phyloP scores from a whole-genome alignment of 441 rosid species.

The Aleurites moluccanus region DNA sequence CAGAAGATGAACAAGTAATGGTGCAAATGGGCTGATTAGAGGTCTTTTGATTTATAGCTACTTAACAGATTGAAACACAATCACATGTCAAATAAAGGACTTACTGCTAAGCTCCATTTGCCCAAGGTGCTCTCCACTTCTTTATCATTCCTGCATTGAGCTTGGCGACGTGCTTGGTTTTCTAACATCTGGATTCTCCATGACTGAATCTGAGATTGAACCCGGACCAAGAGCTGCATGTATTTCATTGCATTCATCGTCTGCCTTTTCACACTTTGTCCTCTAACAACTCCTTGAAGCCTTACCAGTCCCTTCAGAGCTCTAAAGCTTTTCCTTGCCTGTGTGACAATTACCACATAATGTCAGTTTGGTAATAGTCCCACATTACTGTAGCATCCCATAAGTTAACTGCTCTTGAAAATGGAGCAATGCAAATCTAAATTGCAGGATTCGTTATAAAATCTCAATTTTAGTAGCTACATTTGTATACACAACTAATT shows the following conservation, averaged over 20 bases:
- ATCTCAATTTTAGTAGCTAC: not conserved
- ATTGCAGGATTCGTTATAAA: slow-evolving; percentile 4
- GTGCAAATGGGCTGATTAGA: not conserved
- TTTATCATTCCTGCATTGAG: slow-evolving; percentile 50
- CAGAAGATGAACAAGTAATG: not conserved
- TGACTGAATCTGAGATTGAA: slow-evolving; percentile 92
- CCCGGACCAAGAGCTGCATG: slow-evolving; percentile 88
- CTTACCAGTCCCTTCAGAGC: slow-evolving; percentile 90
- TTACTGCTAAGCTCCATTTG: slow-evolving; percentile 56
- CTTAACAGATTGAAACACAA: not conserved
- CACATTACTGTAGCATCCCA: not conserved
- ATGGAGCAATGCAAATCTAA: not conserved
- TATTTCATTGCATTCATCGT: slow-evolving; percentile 78
- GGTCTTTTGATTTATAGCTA: not conserved
- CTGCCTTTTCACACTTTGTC: slow-evolving; percentile 85
- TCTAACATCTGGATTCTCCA: slow-evolving; percentile 88
- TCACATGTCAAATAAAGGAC: slow-evolving; percentile 21
- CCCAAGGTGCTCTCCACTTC: slow-evolving; percentile 52
- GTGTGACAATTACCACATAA: slow-evolving; percentile 23
- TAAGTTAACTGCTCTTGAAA: not conserved
- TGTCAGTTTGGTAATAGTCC: slow-evolving; percentile 6
- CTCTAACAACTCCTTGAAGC: slow-evolving; percentile 90
- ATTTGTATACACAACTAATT: not conserved
- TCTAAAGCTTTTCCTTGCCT: slow-evolving; percentile 91
- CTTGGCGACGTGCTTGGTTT: slow-evolving; percentile 63